Evolutionary conservation across 768 basidiomycete species (phyloP), one percentile per base, ranked within the genome.

Genomic region (Pleurotus salmoneostramineus): DNA sequence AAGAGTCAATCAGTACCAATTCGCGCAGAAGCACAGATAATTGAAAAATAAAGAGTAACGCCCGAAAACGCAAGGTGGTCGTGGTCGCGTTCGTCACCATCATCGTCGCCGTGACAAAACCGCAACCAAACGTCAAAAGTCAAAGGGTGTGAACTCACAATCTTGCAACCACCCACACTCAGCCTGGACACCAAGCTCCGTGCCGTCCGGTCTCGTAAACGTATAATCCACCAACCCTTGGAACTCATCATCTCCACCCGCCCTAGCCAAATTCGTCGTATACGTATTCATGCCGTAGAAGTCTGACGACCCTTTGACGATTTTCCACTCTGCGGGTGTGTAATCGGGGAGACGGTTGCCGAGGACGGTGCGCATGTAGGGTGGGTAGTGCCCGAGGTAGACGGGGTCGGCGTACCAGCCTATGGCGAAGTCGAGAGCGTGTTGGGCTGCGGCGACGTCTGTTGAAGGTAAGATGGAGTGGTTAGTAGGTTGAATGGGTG

Each of bases 261-360:
- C 80, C n/a, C 52, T 40, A 63, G 77, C 79, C 48, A 88, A 75
- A 62, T 85, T 83, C 8, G 84, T 87, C 4, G 85, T 85, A 65
- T 88, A 88, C 0, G 86, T 85, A 68, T 87, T 88, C 80, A 87
- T 82, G 34, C 85, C 86, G 65, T 86, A 87, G 68, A 87, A 88
- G 66, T 86, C 87, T 1, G 85, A 84, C 2, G 84, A 87, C 46
- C 81, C 83, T 55, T 82, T 80, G 40, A 88, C 83, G 35, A 88
- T 64, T 0, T 71, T 72, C 60, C 79, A 65, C 62, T 89, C 85
- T 34, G 83, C 84, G 5, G 73, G 64, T 1, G 84, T 83, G 63
- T 83, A 84, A 44, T 76, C 74, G 0, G 83, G 82, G 46, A 87
- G 78, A n/a, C 83, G 80, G 56, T 81, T 75, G 11, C 80, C 80